phyloP scores from a whole-genome alignment of 257 asterid genomes.

The Haberlea rhodopensis region DNA sequence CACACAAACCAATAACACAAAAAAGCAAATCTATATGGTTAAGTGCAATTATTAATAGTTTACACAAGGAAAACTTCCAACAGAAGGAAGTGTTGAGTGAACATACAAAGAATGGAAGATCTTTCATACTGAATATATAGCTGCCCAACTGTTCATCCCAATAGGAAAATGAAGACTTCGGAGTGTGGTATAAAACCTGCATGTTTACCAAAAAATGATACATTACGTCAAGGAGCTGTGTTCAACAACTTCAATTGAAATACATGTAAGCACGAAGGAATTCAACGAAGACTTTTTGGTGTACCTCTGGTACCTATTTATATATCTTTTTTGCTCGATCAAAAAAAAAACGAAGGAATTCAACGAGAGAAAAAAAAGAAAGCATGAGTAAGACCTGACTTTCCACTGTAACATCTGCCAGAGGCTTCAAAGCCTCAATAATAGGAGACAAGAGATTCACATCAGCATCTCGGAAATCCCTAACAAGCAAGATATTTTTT shows the following conservation, averaged over 20 bases:
- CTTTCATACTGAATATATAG: constrained; percentile 67
- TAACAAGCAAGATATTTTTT: constrained; percentile 32
- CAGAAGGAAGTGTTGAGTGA: constrained; percentile 26
- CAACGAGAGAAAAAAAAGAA: constrained; percentile 9
- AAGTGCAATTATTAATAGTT: too few species aligned
- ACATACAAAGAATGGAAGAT: constrained; percentile 96
- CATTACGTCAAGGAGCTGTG: constrained; percentile 11
- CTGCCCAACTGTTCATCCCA: constrained; percentile 68
- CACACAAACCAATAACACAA: constrained; percentile 13
- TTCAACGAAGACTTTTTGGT: not conserved
- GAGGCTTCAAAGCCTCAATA: constrained; percentile 61
- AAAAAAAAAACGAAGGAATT: not conserved
- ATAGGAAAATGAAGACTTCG: constrained; percentile 79
- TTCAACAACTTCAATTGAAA: constrained; percentile 18
- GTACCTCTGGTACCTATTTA: too few species aligned
- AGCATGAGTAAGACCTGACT: constrained; percentile 63
- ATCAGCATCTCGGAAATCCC: constrained; percentile 83
- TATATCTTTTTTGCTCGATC: too few species aligned
- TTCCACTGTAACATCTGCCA: constrained; percentile 83
- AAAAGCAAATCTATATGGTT: constrained; percentile 1
- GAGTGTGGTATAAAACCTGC: constrained; percentile 95
- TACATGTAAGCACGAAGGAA: not conserved
- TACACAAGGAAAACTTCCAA: constrained; percentile 7
- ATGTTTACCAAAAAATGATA: constrained; percentile 18
- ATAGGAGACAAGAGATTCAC: constrained; percentile 67